Percentiles rank a stretch among this genome's conserved stretches.
phyloP scores from a whole-genome alignment of 768 basidiomycete genomes.

The Solioccasus polychromus region DNA sequence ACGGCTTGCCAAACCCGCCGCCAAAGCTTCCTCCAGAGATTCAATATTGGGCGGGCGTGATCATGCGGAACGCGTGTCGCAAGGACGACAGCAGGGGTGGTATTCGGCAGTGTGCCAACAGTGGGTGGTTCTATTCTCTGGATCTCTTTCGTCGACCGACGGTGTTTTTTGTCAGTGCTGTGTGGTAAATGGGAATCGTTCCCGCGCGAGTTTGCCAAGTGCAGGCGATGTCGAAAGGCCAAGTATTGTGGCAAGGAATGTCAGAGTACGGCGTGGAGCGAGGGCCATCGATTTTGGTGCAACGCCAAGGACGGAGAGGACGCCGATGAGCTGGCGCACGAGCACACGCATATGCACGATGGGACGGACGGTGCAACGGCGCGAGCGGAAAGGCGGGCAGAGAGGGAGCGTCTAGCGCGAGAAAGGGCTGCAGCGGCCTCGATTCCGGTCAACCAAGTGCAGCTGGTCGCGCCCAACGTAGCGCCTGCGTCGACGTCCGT shows the following conservation, averaged over 20 bases:
- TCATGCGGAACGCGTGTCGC: slow-evolving; percentile 98
- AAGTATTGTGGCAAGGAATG: slow-evolving; percentile 99
- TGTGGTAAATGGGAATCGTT: slow-evolving; percentile 94
- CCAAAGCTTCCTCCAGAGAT: slow-evolving; percentile 84
- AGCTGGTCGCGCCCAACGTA: slow-evolving; percentile 8
- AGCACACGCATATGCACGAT: slow-evolving; percentile 19
- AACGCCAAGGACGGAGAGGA: slow-evolving; percentile 60
- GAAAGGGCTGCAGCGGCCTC: slow-evolving; percentile 20
- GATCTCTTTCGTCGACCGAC: slow-evolving; percentile 1
- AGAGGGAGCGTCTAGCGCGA: slow-evolving; percentile 33
- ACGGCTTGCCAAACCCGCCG: slow-evolving; percentile 63
- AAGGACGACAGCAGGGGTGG: slow-evolving; percentile 94
- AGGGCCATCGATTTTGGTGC: slow-evolving; percentile 96
- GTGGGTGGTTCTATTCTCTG: slow-evolving; percentile 43
- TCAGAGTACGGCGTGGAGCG: slow-evolving; percentile 94
- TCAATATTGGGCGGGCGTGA: slow-evolving; percentile 99
- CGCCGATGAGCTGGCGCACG: slow-evolving; percentile 30
- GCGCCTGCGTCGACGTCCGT: slow-evolving; percentile 13
- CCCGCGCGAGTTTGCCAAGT: slow-evolving; percentile 96
- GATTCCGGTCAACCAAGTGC: slow-evolving; percentile 14
- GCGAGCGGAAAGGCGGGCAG: slow-evolving; percentile 35
- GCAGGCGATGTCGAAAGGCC: slow-evolving; percentile 91
- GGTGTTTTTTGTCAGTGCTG: slow-evolving; percentile 53
- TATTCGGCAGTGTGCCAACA: slow-evolving; percentile 96
- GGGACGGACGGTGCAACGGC: slow-evolving; percentile 13